Conservation (phyloP, 176 grass and related monocot genomes). For the Triticum aestivum region DNA sequence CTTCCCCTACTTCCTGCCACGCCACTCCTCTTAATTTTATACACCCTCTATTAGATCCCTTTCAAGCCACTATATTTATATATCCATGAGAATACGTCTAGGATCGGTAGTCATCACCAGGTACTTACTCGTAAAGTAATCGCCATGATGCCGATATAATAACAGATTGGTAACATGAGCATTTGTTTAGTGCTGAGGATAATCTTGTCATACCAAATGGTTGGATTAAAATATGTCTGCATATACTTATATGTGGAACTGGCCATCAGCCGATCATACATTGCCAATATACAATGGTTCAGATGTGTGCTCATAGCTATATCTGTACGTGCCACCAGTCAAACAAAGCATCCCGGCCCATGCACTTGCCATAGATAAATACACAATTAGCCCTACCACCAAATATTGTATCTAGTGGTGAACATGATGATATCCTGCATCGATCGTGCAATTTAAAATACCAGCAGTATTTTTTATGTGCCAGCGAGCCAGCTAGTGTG, state of each 20-base stretch:
- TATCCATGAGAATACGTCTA: slow-evolving; percentile 32
- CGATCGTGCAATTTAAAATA: slow-evolving; percentile 35
- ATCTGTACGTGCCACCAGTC: slow-evolving; percentile 29
- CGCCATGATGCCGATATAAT: slow-evolving; percentile 26
- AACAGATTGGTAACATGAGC: slow-evolving; percentile 27
- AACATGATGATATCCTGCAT: slow-evolving; percentile 34
- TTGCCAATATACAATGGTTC: slow-evolving; percentile 25
- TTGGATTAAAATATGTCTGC: slow-evolving; percentile 24
- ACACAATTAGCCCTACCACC: slow-evolving; percentile 33
- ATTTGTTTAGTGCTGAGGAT: slow-evolving; percentile 44
- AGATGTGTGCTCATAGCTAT: slow-evolving; percentile 38
- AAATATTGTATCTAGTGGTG: slow-evolving; percentile 42
- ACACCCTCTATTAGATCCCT: slow-evolving; percentile 20
- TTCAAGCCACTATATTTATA: slow-evolving; percentile 25
- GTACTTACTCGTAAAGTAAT: slow-evolving; percentile 45
- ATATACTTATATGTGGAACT: slow-evolving; percentile 18
- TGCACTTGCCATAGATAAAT: slow-evolving; percentile 45
- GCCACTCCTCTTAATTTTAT: slow-evolving; percentile 30
- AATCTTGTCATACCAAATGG: slow-evolving; percentile 23
- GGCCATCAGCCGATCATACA: slow-evolving; percentile 25
- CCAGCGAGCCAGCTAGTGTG: slow-evolving; percentile 19
- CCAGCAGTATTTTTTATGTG: background rate
- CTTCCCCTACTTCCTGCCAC: slow-evolving; percentile 26
- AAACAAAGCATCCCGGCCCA: slow-evolving; percentile 50
- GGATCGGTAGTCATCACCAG: slow-evolving; percentile 25